Percentiles rank a stretch among this genome's conserved stretches.
Evolutionary conservation across 106 monocot species (phyloP).

Genomic region (Hemerocallis citrina): DNA sequence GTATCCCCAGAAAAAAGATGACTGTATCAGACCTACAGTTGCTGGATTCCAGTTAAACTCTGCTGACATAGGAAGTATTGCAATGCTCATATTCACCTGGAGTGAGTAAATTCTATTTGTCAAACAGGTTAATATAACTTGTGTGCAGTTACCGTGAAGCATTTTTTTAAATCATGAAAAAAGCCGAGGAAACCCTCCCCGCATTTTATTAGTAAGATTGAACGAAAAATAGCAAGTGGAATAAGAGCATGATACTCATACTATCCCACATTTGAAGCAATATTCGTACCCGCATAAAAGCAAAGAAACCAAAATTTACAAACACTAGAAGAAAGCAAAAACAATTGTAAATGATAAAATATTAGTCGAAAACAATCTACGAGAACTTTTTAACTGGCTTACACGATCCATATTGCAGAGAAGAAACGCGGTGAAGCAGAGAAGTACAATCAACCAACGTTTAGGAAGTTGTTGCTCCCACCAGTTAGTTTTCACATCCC

Average conservation of each 20-base stretch:
- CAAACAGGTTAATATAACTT: neutral
- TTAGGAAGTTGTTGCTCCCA: constrained; percentile 76
- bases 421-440: constrained; percentile 87
- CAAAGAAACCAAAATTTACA: too few relatives aligned
- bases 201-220: too few relatives aligned
- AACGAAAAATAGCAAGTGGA: too few relatives aligned
- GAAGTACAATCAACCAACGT: constrained; percentile 75
- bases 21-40: constrained; percentile 90
- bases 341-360: too few relatives aligned
- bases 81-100: constrained; percentile 99
- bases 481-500: constrained; percentile 36
- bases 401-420: constrained; percentile 99
- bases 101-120: neutral
- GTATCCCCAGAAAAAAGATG: constrained; percentile 98
- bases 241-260: too few relatives aligned
- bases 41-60: constrained; percentile 87
- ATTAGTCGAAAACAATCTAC: neutral
- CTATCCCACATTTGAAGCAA: too few relatives aligned
- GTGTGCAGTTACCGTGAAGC: too few relatives aligned
- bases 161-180: too few relatives aligned
- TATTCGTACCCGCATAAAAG: too few relatives aligned
- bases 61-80: constrained; percentile 94
- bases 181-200: too few relatives aligned
- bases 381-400: constrained; percentile 23
- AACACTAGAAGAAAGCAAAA: too few relatives aligned